phyloP scores from a whole-genome alignment of 78 protist genomes.

The Protostelium mycophagum region DNA sequence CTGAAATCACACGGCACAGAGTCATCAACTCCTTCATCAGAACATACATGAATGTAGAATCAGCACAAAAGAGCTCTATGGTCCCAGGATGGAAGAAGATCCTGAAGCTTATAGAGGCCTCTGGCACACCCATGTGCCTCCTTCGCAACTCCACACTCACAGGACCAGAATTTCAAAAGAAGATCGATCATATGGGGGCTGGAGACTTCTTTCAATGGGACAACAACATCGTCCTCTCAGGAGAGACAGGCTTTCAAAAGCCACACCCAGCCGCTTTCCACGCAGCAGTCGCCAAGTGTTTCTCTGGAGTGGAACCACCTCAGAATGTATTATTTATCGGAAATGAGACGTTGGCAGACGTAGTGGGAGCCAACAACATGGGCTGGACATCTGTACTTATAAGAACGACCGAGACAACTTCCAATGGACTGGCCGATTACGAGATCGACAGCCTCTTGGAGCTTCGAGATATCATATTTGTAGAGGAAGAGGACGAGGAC shows the following conservation, averaged over 20 bases:
- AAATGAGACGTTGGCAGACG: not conserved
- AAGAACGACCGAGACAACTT: not conserved
- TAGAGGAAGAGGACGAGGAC: too few species aligned
- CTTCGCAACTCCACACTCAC: not conserved
- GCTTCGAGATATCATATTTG: not conserved
- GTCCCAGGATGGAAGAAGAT: not conserved
- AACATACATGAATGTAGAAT: not conserved
- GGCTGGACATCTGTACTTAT: not conserved
- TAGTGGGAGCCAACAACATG: not conserved
- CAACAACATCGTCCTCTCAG: not conserved
- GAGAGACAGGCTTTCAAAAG: not conserved
- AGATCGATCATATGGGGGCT: not conserved
- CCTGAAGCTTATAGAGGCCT: not conserved
- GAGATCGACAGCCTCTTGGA: not conserved
- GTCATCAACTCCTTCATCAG: not conserved
- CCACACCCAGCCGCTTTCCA: not conserved
- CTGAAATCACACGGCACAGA: not conserved
- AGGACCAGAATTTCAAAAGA: not conserved
- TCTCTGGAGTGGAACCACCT: not conserved
- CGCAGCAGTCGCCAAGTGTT: not conserved
- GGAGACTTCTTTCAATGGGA: not conserved
- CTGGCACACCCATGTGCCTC: not conserved
- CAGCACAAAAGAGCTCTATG: not conserved
- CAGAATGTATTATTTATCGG: not conserved
- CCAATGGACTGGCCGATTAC: not conserved